Evolutionary conservation across 202 grass and related monocot genomes (phyloP).

Genomic region (Setaria italica): DNA sequence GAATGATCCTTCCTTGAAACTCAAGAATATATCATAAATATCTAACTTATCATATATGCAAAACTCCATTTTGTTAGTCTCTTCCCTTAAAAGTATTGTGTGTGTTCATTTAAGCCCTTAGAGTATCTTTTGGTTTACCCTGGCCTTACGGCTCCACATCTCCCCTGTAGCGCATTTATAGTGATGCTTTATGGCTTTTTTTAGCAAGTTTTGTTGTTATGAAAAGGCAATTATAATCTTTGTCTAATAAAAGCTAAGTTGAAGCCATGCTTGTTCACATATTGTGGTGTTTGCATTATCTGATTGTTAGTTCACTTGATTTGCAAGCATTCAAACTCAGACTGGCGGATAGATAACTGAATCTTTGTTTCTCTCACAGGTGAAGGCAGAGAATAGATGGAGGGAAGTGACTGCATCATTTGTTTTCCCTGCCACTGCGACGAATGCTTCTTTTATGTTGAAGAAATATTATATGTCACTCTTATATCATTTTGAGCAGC

Average conservation of each 20-base stretch:
- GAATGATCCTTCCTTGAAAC: not conserved
- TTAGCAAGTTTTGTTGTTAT: not conserved
- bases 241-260: conserved; percentile 2
- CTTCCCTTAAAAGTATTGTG: too few species aligned
- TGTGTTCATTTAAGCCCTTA: not conserved
- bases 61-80: not conserved
- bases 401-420: conserved; percentile 93
- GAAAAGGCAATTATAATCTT: not conserved
- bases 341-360: conserved; percentile 21
- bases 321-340: conserved; percentile 28
- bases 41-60: not conserved
- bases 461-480: conserved; percentile 93
- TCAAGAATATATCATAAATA: not conserved
- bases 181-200: not conserved
- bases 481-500: conserved; percentile 87
- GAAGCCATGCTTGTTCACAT: not conserved
- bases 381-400: conserved; percentile 87
- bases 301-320: conserved; percentile 24
- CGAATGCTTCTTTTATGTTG: conserved; percentile 93
- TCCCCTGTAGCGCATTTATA: not conserved
- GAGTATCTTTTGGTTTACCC: not conserved
- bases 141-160: not conserved
- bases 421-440: conserved; percentile 82
- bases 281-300: conserved; percentile 36
- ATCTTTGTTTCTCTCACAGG: conserved; percentile 59